Conservation (phyloP, 495 filamentous ascomycete genomes). For the Neurospora tetrasperma region DNA sequence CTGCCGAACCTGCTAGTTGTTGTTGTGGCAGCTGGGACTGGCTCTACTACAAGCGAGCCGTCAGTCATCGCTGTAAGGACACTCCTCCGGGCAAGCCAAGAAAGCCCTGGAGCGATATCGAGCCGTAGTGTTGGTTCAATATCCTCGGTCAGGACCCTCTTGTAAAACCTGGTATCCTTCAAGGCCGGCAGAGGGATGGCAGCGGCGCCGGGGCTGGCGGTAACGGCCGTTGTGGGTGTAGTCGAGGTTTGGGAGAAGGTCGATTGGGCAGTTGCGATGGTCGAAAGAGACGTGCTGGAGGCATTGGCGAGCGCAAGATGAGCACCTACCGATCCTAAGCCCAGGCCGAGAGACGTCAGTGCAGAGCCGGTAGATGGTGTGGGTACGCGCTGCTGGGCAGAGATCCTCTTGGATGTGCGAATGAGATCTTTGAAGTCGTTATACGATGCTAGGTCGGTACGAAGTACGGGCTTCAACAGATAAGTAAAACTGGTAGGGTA, state of each 20-base stretch:
- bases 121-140: constrained; percentile 88
- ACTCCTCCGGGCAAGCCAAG: constrained; percentile 79
- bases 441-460: constrained; percentile 70
- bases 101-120: constrained; percentile 80
- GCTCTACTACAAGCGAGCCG: constrained; percentile 84
- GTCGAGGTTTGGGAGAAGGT: constrained; percentile 42
- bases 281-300: constrained; percentile 35
- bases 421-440: constrained; percentile 78
- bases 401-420: constrained; percentile 49
- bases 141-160: constrained; percentile 76
- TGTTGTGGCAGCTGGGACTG: constrained; percentile 46
- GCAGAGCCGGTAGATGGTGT: constrained; percentile 6
- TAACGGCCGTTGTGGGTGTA: constrained; percentile 38
- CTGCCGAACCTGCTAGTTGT: constrained; percentile 30
- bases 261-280: constrained; percentile 23
- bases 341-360: constrained; percentile 40
- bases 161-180: constrained; percentile 91
- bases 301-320: constrained; percentile 18
- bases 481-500: constrained; percentile 80
- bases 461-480: constrained; percentile 69
- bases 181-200: constrained; percentile 34
- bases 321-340: constrained; percentile 33
- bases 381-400: constrained; percentile 20
- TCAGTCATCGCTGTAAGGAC: constrained; percentile 75
- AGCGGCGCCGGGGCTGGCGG: constrained; percentile 26